Conservation (phyloP, 768 basidiomycete species). For the Kwoniella sp. region DNA sequence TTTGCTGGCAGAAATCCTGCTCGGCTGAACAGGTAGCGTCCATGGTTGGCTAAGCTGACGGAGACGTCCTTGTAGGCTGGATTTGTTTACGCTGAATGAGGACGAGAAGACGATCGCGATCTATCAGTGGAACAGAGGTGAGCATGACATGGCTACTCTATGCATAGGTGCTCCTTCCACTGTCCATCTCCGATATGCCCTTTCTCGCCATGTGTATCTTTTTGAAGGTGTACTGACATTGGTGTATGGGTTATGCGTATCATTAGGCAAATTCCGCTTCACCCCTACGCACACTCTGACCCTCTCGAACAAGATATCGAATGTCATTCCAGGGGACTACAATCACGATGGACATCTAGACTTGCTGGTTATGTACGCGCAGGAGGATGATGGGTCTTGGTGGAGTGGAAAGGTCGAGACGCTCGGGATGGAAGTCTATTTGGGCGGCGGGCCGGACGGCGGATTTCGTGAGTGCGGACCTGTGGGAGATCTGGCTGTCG, state of each 20-base stretch:
- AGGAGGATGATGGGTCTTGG: slow-evolving; percentile 58
- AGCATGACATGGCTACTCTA: too few relatives aligned
- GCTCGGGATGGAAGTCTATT: slow-evolving; percentile 72
- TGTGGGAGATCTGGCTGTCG: not conserved
- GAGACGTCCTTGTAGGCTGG: slow-evolving; percentile 63
- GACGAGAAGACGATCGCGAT: slow-evolving; percentile 77
- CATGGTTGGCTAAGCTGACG: not conserved
- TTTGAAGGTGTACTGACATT: slow-evolving; percentile 10
- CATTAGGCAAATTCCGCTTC: slow-evolving; percentile 39
- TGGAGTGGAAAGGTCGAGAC: slow-evolving; percentile 53
- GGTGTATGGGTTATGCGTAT: too few relatives aligned
- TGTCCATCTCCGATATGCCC: too few relatives aligned
- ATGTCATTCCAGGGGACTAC: slow-evolving; percentile 91
- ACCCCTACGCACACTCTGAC: slow-evolving; percentile 39
- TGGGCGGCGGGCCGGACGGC: slow-evolving; percentile 65
- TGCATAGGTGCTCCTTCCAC: too few relatives aligned
- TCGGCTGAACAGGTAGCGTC: not conserved
- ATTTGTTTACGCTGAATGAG: slow-evolving; percentile 73
- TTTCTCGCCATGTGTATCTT: too few relatives aligned
- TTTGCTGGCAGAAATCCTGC: too few relatives aligned
- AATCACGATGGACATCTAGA: slow-evolving; percentile 90
- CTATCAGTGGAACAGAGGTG: slow-evolving; percentile 66
- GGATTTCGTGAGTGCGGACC: slow-evolving; percentile 41
- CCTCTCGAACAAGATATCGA: slow-evolving; percentile 62
- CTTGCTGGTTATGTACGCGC: slow-evolving; percentile 79